Evolutionary conservation across 1,284 basidiomycete species (phyloP), one percentile per base, ranked within the genome.

Genomic region (Heterobasidion annosum): DNA sequence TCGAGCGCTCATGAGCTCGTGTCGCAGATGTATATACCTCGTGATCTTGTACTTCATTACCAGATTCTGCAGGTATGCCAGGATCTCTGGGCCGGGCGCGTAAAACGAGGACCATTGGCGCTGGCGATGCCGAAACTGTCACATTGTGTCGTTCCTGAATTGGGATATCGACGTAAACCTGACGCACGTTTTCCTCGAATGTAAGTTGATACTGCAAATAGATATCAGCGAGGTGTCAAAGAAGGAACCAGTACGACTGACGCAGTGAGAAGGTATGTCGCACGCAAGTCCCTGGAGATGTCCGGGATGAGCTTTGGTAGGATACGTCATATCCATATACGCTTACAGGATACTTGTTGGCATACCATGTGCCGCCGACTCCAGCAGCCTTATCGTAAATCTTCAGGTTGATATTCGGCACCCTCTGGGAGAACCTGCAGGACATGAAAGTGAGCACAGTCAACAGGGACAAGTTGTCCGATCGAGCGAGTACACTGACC

Each of bases 71-170:
- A 85, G 64, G 61, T 84, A 81, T 2, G 65, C 63, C 33, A 68
- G 74, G 47, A 85, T 83, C 64, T 85, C 82, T 3, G 73, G 66
- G 1, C 81, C 81, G 3, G 77, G 69, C 1, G 81, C 74, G 57
- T 81, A 85, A 65, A 82, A 83, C 13, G 73, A 63, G 6, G 79
- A 80, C 82, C 81, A 83, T 60, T 81, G 69, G 12, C 71, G 73
- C 77, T 82, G 34, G 15, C 25, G 33, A 42, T 35, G 35, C 37
- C 10, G 13, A 32, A 25, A 25, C 25, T 25, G 25, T 25, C 50
- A 42, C 18, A 47, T 34, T 25, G 46, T 7, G 25, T 25, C 25
- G 25, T 25, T 25, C 25, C 8, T 25, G 25, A 25, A 13, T 42
- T 6, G 12, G 19, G 10, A 51, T n/a, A 25, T 49, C 15, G 2